A percentile compares a stretch with the other conserved stretches of the same genome.
phyloP scores from a whole-genome alignment of 1,284 basidiomycete species.

The Trichosporon faecale region DNA sequence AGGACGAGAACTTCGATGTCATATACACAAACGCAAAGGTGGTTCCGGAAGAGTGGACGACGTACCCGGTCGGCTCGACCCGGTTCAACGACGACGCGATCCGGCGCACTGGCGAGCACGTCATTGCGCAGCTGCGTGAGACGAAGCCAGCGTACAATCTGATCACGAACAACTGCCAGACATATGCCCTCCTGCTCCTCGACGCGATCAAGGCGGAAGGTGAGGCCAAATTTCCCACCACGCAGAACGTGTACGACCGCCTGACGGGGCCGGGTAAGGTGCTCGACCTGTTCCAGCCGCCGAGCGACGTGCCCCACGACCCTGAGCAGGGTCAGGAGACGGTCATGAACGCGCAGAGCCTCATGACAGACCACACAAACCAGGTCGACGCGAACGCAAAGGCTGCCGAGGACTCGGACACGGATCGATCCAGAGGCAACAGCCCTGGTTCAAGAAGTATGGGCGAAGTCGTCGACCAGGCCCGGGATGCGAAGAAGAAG shows the following conservation, averaged over 20 bases:
- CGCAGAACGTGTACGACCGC: slow-evolving; percentile 15
- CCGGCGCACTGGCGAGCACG: slow-evolving; percentile 17
- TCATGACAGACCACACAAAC: slow-evolving; percentile 15
- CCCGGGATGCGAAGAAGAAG: slow-evolving; percentile 11
- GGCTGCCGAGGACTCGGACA: not conserved
- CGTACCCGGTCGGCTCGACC: slow-evolving; percentile 19
- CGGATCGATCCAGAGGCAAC: not conserved
- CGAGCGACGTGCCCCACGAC: not conserved
- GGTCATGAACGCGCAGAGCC: slow-evolving; percentile 3
- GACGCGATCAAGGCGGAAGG: slow-evolving; percentile 23
- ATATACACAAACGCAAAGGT: slow-evolving; percentile 23
- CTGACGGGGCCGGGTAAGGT: slow-evolving; percentile 19
- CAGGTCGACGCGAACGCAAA: slow-evolving; percentile 13
- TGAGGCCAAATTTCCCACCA: slow-evolving; percentile 19
- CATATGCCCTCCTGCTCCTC: slow-evolving; percentile 22
- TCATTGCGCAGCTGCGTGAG: slow-evolving; percentile 17
- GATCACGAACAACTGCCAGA: slow-evolving; percentile 28
- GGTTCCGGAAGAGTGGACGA: slow-evolving; percentile 19
- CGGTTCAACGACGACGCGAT: slow-evolving; percentile 27
- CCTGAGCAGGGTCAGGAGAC: not conserved
- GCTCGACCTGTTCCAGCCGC: slow-evolving; percentile 18
- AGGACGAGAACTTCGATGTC: slow-evolving; percentile 28
- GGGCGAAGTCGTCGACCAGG: not conserved
- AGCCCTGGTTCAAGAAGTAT: not conserved
- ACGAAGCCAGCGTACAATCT: slow-evolving; percentile 20